These are phyloP conservation scores for Quercus tomentella DNA, from an alignment of 331 rosid genomes.

Conservation along the genomic window DNA sequence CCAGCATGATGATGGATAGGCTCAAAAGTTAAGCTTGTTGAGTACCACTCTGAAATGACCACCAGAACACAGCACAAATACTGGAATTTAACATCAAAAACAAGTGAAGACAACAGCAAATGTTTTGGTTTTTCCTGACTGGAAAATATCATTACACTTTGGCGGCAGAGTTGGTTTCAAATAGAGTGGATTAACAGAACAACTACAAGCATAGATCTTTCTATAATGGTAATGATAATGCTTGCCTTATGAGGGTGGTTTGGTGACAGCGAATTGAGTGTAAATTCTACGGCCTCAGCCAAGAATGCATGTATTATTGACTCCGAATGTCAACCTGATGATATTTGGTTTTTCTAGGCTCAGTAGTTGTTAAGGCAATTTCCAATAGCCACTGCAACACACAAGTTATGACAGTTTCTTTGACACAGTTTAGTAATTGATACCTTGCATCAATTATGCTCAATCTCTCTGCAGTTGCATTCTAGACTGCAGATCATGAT, in stretches of 20 bases:
- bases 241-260: neutral
- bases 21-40: slow-evolving; percentile 29
- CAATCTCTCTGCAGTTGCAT: neutral
- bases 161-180: neutral
- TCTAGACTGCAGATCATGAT: neutral
- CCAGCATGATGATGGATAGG: slow-evolving; percentile 24
- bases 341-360: neutral
- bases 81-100: neutral
- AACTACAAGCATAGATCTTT: neutral
- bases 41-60: neutral
- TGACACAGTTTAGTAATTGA: neutral
- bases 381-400: neutral
- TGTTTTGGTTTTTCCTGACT: neutral
- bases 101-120: neutral
- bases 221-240: neutral
- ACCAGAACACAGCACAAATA: neutral
- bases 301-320: neutral
- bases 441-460: no score
- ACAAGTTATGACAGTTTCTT: neutral
- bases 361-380: neutral
- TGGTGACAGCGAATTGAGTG: neutral
- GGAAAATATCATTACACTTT: neutral
- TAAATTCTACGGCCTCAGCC: neutral
- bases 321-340: neutral
- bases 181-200: neutral